Evolutionary conservation across 2,329 filamentous ascomycete species (phyloP).

Genomic region (Arachnomyces sp.): DNA sequence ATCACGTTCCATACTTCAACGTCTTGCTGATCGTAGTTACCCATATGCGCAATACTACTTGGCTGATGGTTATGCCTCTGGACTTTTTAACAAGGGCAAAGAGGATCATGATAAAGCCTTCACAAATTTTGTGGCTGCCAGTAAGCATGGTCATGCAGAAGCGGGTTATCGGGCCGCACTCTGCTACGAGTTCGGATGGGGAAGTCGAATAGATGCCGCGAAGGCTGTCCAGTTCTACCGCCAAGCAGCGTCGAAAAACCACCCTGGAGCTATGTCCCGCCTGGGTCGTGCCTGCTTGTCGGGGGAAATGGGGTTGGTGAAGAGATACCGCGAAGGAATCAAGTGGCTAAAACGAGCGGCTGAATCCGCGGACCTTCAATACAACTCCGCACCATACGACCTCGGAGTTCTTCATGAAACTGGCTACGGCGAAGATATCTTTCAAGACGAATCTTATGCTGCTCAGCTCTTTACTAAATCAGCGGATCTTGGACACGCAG

Average conservation of each 20-base stretch:
- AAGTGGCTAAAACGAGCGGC: slow-evolving; percentile 95
- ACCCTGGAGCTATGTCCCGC: slow-evolving; percentile 89
- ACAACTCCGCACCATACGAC: slow-evolving; percentile 88
- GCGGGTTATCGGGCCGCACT: slow-evolving; percentile 87
- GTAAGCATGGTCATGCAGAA: slow-evolving; percentile 95
- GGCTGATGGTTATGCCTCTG: slow-evolving; percentile 87
- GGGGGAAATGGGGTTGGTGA: slow-evolving; percentile 76
- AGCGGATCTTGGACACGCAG: slow-evolving; percentile 80
- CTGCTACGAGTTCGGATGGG: slow-evolving; percentile 98
- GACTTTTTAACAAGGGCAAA: slow-evolving; percentile 90
- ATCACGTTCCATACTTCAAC: slow-evolving; percentile 81
- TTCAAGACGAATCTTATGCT: slow-evolving; percentile 82
- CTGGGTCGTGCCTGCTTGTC: slow-evolving; percentile 84
- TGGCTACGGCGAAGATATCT: slow-evolving; percentile 90
- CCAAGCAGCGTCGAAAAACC: slow-evolving; percentile 82
- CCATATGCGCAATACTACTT: slow-evolving; percentile 98
- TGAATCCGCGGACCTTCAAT: slow-evolving; percentile 82
- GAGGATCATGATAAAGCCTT: slow-evolving; percentile 88
- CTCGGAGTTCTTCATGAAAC: slow-evolving; percentile 81
- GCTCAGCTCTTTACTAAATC: slow-evolving; percentile 92
- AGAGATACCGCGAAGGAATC: slow-evolving; percentile 80
- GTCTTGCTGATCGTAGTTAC: slow-evolving; percentile 77
- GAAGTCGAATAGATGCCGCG: slow-evolving; percentile 76
- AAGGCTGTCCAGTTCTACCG: slow-evolving; percentile 94
- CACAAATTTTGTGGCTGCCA: slow-evolving; percentile 82